These are phyloP conservation scores for Penicillium fimorum DNA, from an alignment of 495 filamentous ascomycete species.

Conservation along the genomic window DNA sequence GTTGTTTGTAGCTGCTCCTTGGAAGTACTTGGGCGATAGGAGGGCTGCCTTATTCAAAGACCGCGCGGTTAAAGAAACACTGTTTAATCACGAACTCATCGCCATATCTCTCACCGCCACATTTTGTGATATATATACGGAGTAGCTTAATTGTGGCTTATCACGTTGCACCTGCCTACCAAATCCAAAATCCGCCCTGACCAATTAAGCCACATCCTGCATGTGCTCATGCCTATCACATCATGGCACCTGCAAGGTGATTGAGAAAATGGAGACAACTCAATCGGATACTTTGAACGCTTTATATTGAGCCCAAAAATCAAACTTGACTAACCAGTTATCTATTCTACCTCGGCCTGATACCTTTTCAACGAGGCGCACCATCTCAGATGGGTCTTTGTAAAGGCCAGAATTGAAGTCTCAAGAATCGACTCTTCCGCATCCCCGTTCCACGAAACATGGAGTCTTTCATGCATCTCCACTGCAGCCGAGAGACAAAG, in stretches of 20 bases:
- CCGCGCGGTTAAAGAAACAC: background rate
- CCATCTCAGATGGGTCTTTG: slow-evolving; percentile 4
- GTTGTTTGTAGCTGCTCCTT: too few species aligned
- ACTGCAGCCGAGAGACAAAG: background rate
- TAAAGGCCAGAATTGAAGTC: background rate
- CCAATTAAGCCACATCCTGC: background rate
- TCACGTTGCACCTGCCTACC: background rate
- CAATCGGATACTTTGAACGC: background rate
- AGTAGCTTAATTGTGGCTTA: background rate
- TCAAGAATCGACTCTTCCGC: background rate
- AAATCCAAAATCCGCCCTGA: background rate
- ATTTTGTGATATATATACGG: background rate
- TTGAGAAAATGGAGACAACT: background rate
- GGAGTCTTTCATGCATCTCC: background rate
- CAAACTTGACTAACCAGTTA: background rate
- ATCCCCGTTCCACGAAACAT: background rate
- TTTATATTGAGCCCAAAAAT: background rate
- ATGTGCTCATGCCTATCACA: background rate
- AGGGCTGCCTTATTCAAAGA: too few species aligned
- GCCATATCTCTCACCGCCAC: background rate
- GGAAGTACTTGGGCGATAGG: too few species aligned
- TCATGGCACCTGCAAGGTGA: background rate
- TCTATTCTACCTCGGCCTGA: background rate
- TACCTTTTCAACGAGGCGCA: background rate
- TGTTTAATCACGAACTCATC: background rate